Conservation (phyloP, 2,329 filamentous ascomycete species). For the Hymenoscyphus albidus region DNA sequence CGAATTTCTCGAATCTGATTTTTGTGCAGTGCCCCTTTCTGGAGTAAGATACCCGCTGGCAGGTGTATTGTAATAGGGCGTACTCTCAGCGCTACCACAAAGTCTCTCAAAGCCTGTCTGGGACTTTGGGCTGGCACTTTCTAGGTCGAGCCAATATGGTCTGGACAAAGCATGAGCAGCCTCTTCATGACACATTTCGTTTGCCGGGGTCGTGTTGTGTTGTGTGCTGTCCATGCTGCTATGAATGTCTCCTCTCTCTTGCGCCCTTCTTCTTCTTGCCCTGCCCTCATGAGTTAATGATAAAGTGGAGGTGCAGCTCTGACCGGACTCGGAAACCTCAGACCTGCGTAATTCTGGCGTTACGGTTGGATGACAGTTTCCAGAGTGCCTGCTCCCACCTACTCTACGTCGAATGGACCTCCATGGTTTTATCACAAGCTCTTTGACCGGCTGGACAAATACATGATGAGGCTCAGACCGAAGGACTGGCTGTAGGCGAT, state of each 20-base stretch:
- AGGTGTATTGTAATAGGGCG: slow-evolving; percentile 26
- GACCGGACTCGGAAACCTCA: slow-evolving; percentile 12
- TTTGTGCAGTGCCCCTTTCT: neutral
- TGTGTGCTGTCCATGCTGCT: slow-evolving; percentile 23
- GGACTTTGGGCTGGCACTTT: neutral
- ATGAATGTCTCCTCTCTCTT: slow-evolving; percentile 31
- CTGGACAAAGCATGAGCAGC: neutral
- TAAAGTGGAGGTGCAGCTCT: slow-evolving; percentile 16
- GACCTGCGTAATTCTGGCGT: slow-evolving; percentile 16
- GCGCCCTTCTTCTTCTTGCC: slow-evolving; percentile 26
- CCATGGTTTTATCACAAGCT: slow-evolving; percentile 33
- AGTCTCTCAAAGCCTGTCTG: neutral
- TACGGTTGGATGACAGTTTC: slow-evolving; percentile 14
- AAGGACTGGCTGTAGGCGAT: slow-evolving; percentile 26
- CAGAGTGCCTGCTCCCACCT: slow-evolving; percentile 26
- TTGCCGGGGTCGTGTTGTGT: slow-evolving; percentile 10
- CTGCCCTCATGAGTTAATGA: slow-evolving; percentile 23
- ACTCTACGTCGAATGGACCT: slow-evolving; percentile 26
- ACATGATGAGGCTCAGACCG: slow-evolving; percentile 31
- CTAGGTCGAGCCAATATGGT: neutral
- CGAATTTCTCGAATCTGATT: neutral
- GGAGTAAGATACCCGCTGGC: slow-evolving; percentile 19
- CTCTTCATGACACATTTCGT: slow-evolving; percentile 1
- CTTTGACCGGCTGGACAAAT: slow-evolving; percentile 32
- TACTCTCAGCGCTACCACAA: slow-evolving; percentile 22